Evolutionary conservation across 2,329 filamentous ascomycete species (phyloP).

Genomic region (Claviceps fusiformis): DNA sequence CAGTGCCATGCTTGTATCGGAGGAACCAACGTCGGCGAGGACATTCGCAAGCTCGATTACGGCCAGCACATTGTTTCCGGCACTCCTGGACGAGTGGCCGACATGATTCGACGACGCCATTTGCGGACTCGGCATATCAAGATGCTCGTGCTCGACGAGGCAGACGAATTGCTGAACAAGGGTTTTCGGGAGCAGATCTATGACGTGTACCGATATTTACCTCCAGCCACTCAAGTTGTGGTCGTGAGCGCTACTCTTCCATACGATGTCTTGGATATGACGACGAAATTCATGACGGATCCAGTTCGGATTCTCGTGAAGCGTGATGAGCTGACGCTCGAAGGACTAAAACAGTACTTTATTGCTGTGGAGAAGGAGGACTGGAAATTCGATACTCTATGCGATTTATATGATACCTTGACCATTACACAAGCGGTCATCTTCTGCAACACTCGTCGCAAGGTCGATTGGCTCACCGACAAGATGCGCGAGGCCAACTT

Average conservation of each 20-base stretch:
- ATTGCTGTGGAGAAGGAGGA: slow-evolving; percentile 99
- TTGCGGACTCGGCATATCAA: slow-evolving; percentile 48
- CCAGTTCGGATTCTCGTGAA: slow-evolving; percentile 94
- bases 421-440: slow-evolving; percentile 99
- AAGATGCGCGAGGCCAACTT: slow-evolving; percentile 99
- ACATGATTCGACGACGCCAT: slow-evolving; percentile 47
- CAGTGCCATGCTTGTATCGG: slow-evolving; percentile 98
- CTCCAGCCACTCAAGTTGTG: slow-evolving; percentile 94
- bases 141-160: slow-evolving; percentile 50
- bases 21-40: slow-evolving; percentile 93
- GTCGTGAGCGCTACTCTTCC: slow-evolving; percentile 93
- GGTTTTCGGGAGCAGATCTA: slow-evolving; percentile 98
- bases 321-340: slow-evolving; percentile 94
- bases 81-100: slow-evolving; percentile 80
- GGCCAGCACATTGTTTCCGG: slow-evolving; percentile 96
- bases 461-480: slow-evolving; percentile 98
- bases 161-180: slow-evolving; percentile 62
- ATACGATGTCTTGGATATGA: slow-evolving; percentile 97
- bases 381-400: slow-evolving; percentile 98
- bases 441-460: slow-evolving; percentile 97
- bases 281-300: slow-evolving; percentile 99
- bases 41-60: slow-evolving; percentile 94
- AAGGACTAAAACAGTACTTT: slow-evolving; percentile 97
- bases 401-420: slow-evolving; percentile 95
- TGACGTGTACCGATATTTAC: slow-evolving; percentile 94